Percentiles rank a stretch among this genome's conserved stretches.
These are phyloP conservation scores for Trichothecium roseum DNA, from an alignment of 2,329 filamentous ascomycete species.

Conservation along the genomic window DNA sequence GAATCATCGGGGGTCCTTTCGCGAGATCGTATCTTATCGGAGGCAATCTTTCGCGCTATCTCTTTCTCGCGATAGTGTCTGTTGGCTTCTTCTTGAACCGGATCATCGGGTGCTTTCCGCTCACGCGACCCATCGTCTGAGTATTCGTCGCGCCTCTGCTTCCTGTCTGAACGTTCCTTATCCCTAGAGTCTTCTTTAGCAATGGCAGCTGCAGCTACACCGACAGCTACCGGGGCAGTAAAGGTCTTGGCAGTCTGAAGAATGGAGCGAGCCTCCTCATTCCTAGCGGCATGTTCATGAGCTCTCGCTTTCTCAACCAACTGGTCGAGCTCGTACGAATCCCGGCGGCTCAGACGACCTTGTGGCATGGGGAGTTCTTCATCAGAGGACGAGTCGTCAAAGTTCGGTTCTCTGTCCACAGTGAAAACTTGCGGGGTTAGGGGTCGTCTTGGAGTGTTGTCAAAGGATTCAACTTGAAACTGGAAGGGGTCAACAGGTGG, in stretches of 20 bases:
- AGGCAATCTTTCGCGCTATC: slow-evolving; percentile 41
- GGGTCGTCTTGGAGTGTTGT: slow-evolving; percentile 29
- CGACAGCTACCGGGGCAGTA: slow-evolving; percentile 35
- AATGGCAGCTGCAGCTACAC: slow-evolving; percentile 34
- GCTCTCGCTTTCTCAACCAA: slow-evolving; percentile 16
- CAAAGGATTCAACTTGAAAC: slow-evolving; percentile 43
- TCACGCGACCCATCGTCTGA: slow-evolving; percentile 23
- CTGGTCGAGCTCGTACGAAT: slow-evolving; percentile 35
- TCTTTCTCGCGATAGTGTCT: slow-evolving; percentile 45
- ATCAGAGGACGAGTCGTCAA: slow-evolving; percentile 15
- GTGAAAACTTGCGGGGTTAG: slow-evolving; percentile 41
- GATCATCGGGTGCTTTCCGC: slow-evolving; percentile 21
- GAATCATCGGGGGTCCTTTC: slow-evolving; percentile 41
- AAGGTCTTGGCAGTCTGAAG: slow-evolving; percentile 33
- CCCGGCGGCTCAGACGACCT: slow-evolving; percentile 35
- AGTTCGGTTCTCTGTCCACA: slow-evolving; percentile 42
- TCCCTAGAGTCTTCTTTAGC: slow-evolving; percentile 26
- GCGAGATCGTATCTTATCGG: slow-evolving; percentile 43
- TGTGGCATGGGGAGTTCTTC: slow-evolving; percentile 20
- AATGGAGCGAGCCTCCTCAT: slow-evolving; percentile 10
- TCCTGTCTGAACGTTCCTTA: slow-evolving; percentile 17
- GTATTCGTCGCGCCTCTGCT: slow-evolving; percentile 15
- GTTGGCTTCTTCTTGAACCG: slow-evolving; percentile 47
- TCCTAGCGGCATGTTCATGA: slow-evolving; percentile 11
- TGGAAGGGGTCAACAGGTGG: slow-evolving; percentile 45